These are phyloP conservation scores for Penicillium verhagenii DNA, from an alignment of 495 filamentous ascomycete species.

Conservation along the genomic window DNA sequence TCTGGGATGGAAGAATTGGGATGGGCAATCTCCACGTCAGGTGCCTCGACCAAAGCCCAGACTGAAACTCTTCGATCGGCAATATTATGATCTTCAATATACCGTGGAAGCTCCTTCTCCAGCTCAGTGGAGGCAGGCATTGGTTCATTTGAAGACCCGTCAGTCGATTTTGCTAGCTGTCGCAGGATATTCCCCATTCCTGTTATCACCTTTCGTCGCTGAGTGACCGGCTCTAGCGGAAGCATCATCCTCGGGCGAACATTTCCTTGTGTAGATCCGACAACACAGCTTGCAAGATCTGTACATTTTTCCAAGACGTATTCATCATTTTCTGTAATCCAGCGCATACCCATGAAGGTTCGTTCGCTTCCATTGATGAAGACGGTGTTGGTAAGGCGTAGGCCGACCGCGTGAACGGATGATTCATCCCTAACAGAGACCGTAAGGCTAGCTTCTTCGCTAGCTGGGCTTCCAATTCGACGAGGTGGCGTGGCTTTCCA, in stretches of 20 bases:
- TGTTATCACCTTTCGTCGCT: slow-evolving; percentile 58
- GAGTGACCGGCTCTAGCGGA: slow-evolving; percentile 64
- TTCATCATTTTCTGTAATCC: slow-evolving; percentile 35
- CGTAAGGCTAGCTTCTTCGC: slow-evolving; percentile 34
- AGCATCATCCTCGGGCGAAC: slow-evolving; percentile 32
- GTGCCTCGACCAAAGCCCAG: slow-evolving; percentile 68
- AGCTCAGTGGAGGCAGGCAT: slow-evolving; percentile 75
- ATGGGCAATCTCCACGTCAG: slow-evolving; percentile 17
- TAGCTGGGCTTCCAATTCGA: slow-evolving; percentile 30
- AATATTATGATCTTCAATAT: slow-evolving; percentile 52
- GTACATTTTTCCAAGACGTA: slow-evolving; percentile 24
- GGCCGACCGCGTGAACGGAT: slow-evolving; percentile 32
- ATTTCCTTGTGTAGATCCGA: slow-evolving; percentile 17
- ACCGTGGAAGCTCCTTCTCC: slow-evolving; percentile 60
- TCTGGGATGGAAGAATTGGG: slow-evolving; percentile 17
- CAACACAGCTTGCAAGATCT: slow-evolving; percentile 33
- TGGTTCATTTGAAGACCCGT: slow-evolving; percentile 34
- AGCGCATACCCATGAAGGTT: slow-evolving; percentile 58
- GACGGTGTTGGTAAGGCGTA: slow-evolving; percentile 75
- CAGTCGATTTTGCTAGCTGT: slow-evolving; percentile 53
- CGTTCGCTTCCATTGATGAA: slow-evolving; percentile 68
- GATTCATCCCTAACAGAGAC: slow-evolving; percentile 23
- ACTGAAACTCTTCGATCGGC: slow-evolving; percentile 56
- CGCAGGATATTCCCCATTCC: slow-evolving; percentile 84
- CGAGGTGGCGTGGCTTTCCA: slow-evolving; percentile 33